Evolutionary conservation across 768 basidiomycete species (phyloP).

Genomic region (Nidula microcarpa): DNA sequence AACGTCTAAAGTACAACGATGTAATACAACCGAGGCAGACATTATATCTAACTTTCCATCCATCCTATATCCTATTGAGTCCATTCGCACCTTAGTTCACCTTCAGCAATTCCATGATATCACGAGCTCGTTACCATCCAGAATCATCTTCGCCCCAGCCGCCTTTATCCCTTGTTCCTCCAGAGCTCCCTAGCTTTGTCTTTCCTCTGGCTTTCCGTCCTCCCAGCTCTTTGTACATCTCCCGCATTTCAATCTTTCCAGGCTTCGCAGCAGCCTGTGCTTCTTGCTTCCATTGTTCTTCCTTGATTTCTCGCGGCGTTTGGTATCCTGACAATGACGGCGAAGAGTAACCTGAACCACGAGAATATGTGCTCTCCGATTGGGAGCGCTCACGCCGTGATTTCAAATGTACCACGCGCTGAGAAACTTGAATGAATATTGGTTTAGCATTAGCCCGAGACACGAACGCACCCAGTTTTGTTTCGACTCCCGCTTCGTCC

Average conservation of each 20-base stretch:
- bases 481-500: constrained; percentile 93
- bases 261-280: constrained; percentile 52
- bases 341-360: constrained; percentile 46
- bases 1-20: too few relatives aligned
- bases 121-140: background rate
- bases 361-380: constrained; percentile 29
- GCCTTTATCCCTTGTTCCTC: constrained; percentile 69
- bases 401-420: constrained; percentile 54
- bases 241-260: constrained; percentile 82
- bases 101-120: too few relatives aligned
- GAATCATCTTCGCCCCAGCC: constrained; percentile 53
- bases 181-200: constrained; percentile 64
- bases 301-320: constrained; percentile 74
- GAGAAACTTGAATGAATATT: background rate
- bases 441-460: constrained; percentile 3
- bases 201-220: constrained; percentile 80
- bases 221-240: constrained; percentile 87
- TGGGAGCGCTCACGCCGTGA: constrained; percentile 34
- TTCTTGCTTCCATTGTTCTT: constrained; percentile 69
- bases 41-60: too few relatives aligned
- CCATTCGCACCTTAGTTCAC: too few relatives aligned
- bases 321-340: constrained; percentile 62
- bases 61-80: too few relatives aligned
- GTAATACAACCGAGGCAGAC: too few relatives aligned
- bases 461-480: constrained; percentile 71